Evolutionary conservation across 768 basidiomycete genomes (phyloP), one percentile per base, ranked within the genome.

Genomic region (Crassisporium funariophilum): DNA sequence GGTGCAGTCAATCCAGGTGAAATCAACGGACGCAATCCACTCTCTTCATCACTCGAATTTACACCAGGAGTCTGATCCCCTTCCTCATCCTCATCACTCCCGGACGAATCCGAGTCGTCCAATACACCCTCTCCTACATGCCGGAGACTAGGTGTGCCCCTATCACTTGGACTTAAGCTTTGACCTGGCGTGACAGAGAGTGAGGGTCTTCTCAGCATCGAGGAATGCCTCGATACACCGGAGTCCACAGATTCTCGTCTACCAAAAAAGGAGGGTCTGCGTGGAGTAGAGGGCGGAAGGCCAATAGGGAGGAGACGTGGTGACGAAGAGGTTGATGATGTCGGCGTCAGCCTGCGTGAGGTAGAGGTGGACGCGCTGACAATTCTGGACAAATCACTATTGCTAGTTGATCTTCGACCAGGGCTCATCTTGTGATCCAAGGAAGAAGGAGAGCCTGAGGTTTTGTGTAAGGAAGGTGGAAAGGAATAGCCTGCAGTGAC

Each of bases 71-170:
- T 58, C 25, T 60, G 59, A 9, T 58, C 54, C 11, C 56, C 59
- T 29, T 63, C 65, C 25, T 55, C 65, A 41, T 50, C 65, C 41
- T 52, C 58, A 61, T 65, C 33, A 60, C 72, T 47, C 63, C 75
- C 50, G 1, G 77, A 78, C 1, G 86, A 87, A 66, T 89, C 88
- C 0, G 86, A 89, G 57, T 89, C 87, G 47, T 86, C 84, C 3
- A 91, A 65, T 1, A 84, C 86, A 20, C 88, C 87, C 57, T 90
- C 89, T 4, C 88, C 88, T 9, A 84, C 79, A 55, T 88, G 82
- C 1, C 79, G 70, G 23, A 80, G 66, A 48, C 78, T 86, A 8
- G 65, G 53, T 15, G 56, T 62, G 33, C 55, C 58, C 43, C 63
- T 63, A 42, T 74, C 70, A 51, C 71, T 72, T 10, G 70, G 69